Percentiles rank a stretch among this genome's conserved stretches.
Evolutionary conservation across 169 alveolate genomes (phyloP).

Genomic region (Theileria sp.): DNA sequence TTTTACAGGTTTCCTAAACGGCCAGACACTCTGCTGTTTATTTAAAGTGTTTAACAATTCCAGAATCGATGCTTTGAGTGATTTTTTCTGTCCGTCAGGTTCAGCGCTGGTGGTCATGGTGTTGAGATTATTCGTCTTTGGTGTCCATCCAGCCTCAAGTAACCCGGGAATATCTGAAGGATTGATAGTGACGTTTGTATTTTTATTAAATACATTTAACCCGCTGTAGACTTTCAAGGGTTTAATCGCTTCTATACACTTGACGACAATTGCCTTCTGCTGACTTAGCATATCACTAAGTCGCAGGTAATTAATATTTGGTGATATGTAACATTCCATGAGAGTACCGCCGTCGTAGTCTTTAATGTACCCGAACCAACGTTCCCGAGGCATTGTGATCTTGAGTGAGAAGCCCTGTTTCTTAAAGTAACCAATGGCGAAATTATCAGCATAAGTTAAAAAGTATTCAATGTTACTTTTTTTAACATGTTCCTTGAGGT

Average conservation of each 20-base stretch:
- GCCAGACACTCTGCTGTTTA: constrained; percentile 89
- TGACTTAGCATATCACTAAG: constrained; percentile 87
- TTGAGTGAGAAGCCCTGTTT: constrained; percentile 96
- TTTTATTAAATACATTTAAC: constrained; percentile 67
- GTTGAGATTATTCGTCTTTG: constrained; percentile 49
- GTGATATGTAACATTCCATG: constrained; percentile 95
- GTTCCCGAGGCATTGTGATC: constrained; percentile 91
- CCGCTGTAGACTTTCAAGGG: constrained; percentile 84
- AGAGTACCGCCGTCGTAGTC: constrained; percentile 99
- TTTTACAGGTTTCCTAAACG: constrained; percentile 94
- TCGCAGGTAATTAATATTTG: constrained; percentile 89
- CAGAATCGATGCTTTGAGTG: constrained; percentile 79
- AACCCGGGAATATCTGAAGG: constrained; percentile 90
- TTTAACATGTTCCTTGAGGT: constrained; percentile 92
- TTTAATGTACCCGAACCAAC: constrained; percentile 97
- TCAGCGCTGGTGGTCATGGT: constrained; percentile 19
- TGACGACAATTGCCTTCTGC: constrained; percentile 85
- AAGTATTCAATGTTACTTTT: constrained; percentile 90
- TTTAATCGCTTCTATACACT: constrained; percentile 80
- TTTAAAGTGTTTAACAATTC: constrained; percentile 75
- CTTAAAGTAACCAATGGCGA: constrained; percentile 96
- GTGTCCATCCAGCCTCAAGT: constrained; percentile 90
- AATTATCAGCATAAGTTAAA: constrained; percentile 96
- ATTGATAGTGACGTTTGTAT: constrained; percentile 28
- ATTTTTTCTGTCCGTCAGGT: constrained; percentile 57